phyloP scores from a whole-genome alignment of 1,284 basidiomycete species.

The Porodaedalea pini region DNA sequence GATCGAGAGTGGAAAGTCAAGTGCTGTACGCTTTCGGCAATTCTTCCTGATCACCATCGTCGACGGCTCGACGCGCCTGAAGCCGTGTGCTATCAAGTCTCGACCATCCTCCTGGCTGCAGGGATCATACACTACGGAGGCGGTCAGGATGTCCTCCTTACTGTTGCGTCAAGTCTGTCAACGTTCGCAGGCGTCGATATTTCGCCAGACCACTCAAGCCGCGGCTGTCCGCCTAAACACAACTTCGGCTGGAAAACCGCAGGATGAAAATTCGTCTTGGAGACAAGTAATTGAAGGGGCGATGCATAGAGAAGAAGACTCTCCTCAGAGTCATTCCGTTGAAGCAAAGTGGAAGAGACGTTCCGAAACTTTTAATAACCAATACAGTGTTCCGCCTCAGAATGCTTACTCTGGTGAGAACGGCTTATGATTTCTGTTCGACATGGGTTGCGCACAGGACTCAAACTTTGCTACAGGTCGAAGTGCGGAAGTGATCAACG shows the following conservation, averaged over 20 bases:
- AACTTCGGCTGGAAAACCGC: neutral
- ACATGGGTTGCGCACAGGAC: neutral
- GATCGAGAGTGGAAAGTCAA: neutral
- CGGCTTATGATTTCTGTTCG: neutral
- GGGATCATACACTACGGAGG: too few relatives aligned
- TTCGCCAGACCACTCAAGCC: too few relatives aligned
- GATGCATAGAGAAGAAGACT: too few relatives aligned
- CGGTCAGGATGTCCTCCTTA: too few relatives aligned
- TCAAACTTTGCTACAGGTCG: constrained; percentile 39
- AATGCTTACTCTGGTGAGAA: neutral
- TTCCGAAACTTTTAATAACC: neutral
- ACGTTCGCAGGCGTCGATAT: too few relatives aligned
- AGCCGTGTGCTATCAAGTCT: too few relatives aligned
- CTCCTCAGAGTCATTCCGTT: neutral
- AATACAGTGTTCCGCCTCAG: neutral
- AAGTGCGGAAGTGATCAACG: constrained; percentile 39
- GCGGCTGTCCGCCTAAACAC: too few relatives aligned
- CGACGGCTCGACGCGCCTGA: too few relatives aligned
- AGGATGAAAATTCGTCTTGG: too few relatives aligned
- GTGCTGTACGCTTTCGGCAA: neutral
- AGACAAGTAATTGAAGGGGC: too few relatives aligned
- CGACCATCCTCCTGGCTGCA: too few relatives aligned
- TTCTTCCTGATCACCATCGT: neutral
- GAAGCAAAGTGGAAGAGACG: neutral
- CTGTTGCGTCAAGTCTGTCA: too few relatives aligned